Conservation (phyloP, 192 early-diverging fungal genomes). For the Linnemannia elongata region DNA sequence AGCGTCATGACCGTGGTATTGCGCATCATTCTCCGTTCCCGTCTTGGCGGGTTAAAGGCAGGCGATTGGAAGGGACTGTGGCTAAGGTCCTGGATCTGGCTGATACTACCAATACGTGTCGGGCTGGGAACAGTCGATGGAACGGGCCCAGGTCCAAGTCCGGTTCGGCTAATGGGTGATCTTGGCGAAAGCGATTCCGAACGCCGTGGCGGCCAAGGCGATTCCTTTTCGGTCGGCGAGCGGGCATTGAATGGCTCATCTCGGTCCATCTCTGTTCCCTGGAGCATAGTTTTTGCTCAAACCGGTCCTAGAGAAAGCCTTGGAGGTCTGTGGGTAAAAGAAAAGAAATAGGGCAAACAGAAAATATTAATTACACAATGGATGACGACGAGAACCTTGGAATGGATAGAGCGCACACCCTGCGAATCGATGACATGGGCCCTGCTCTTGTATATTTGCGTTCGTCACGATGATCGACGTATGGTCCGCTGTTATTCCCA, state of each 20-base stretch:
- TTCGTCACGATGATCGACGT: background rate
- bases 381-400: background rate
- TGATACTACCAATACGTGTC: background rate
- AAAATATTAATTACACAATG: background rate
- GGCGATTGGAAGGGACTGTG: background rate
- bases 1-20: constrained; percentile 47
- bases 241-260: constrained; percentile 5
- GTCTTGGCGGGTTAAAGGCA: background rate
- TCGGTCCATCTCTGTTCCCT: constrained; percentile 13
- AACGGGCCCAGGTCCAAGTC: background rate
- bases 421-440: background rate
- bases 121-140: background rate
- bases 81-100: background rate
- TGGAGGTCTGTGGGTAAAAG: background rate
- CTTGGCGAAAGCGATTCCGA: background rate
- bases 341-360: background rate
- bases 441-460: background rate
- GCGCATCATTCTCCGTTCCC: constrained; percentile 14
- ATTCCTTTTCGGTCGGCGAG: background rate
- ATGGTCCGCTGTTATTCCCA: background rate
- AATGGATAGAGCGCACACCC: background rate
- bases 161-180: background rate
- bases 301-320: background rate
- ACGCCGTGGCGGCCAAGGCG: background rate
- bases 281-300: background rate